Conservation (phyloP, 2,329 filamentous ascomycete species). For the Calonectria montana region DNA sequence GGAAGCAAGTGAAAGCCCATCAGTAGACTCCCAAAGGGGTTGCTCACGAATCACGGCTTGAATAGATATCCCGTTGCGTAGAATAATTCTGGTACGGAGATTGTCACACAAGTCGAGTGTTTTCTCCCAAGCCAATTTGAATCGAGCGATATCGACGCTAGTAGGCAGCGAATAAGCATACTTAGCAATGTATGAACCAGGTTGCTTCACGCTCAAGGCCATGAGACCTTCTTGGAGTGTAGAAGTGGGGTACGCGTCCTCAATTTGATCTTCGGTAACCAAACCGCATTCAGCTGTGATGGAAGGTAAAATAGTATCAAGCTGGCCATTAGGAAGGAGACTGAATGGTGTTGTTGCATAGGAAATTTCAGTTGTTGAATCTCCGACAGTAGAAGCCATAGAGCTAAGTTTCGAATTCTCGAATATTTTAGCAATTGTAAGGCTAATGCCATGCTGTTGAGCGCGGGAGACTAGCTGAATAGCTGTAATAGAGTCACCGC, state of each 20-base stretch:
- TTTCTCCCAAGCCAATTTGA: background rate
- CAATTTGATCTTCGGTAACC: background rate
- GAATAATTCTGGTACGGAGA: background rate
- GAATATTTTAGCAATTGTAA: conserved; percentile 14
- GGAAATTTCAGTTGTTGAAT: background rate
- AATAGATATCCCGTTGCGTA: background rate
- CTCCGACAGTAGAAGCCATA: background rate
- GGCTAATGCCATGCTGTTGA: background rate
- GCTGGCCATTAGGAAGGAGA: background rate
- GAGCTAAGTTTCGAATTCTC: background rate
- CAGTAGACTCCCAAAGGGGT: background rate
- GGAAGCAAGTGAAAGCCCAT: background rate
- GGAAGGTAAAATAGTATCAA: background rate
- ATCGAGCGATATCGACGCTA: background rate
- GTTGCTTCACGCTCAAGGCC: conserved; percentile 5
- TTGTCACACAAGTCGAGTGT: background rate
- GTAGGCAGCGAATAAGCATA: background rate
- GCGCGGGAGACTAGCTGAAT: conserved; percentile 32
- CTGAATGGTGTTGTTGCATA: background rate
- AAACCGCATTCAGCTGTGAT: conserved; percentile 20
- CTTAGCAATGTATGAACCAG: conserved; percentile 6
- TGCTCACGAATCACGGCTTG: background rate
- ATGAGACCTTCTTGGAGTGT: conserved; percentile 14
- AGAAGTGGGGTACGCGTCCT: background rate
- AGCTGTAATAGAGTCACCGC: conserved; percentile 40